These are phyloP conservation scores for Dictyostelium firmibasis DNA, from an alignment of 78 protist species.

Conservation along the genomic window DNA sequence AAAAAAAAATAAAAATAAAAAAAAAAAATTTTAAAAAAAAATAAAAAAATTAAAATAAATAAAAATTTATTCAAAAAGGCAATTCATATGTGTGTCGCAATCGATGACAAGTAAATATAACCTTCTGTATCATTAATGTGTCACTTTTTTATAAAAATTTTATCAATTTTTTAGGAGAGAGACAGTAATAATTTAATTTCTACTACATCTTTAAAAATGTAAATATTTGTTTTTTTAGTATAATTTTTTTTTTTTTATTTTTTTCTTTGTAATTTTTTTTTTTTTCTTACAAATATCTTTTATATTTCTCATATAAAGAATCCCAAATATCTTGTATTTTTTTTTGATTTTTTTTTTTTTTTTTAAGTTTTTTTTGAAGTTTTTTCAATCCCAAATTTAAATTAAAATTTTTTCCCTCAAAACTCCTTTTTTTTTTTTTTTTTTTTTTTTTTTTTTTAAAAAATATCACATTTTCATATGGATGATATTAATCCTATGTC, in stretches of 20 bases:
- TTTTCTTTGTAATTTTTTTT: too few species aligned
- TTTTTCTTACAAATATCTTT: too few species aligned
- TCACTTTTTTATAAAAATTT: not conserved
- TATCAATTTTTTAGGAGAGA: not conserved
- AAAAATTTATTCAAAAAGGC: not conserved
- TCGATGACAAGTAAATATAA: not conserved
- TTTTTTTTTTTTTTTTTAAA: not conserved
- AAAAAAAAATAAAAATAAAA: not conserved
- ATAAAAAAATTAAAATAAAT: not conserved
- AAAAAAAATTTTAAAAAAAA: not conserved
- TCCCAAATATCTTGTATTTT: too few species aligned
- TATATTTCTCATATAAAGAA: too few species aligned
- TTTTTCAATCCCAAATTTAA: too few species aligned
- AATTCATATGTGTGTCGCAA: not conserved
- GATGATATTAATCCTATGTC: not conserved
- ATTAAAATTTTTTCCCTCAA: too few species aligned
- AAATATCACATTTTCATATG: not conserved
- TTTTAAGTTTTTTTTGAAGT: too few species aligned
- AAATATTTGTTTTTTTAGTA: too few species aligned
- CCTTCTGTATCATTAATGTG: not conserved
- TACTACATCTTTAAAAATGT: too few species aligned
- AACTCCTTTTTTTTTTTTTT: not conserved
- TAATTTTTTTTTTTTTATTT: too few species aligned
- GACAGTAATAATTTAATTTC: too few species aligned
- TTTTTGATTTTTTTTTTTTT: too few species aligned